These are phyloP conservation scores for Globisporangium sylvaticum DNA, from an alignment of 352 stramenopile genomes.

Conservation along the genomic window DNA sequence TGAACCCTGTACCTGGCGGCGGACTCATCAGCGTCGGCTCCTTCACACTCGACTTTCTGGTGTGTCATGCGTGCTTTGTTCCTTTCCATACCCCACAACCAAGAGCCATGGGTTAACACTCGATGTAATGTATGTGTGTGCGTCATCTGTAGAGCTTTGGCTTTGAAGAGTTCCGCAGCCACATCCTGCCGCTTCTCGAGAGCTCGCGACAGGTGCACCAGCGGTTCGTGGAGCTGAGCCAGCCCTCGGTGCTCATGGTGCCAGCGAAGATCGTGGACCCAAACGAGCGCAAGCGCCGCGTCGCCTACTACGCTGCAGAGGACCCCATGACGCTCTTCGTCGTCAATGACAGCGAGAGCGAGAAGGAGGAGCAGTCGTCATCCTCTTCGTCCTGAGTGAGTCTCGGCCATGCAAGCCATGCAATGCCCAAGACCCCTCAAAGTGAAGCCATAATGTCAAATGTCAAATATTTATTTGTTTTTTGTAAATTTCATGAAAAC, in stretches of 20 bases:
- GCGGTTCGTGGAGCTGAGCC: conserved; percentile 46
- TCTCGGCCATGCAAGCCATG: not conserved
- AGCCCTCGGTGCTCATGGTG: conserved; percentile 67
- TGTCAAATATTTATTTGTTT: not conserved
- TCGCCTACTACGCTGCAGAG: conserved; percentile 52
- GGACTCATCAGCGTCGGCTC: conserved; percentile 56
- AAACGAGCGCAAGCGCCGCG: conserved; percentile 19
- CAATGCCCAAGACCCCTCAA: no score
- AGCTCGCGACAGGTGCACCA: conserved; percentile 45
- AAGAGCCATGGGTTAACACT: conserved; percentile 1
- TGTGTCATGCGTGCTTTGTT: conserved; percentile 17
- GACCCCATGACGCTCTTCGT: conserved; percentile 78
- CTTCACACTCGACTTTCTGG: conserved; percentile 63
- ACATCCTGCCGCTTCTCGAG: conserved; percentile 58
- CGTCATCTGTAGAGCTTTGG: conserved; percentile 42
- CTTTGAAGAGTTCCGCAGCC: conserved; percentile 73
- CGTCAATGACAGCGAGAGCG: not conserved
- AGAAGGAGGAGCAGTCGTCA: not conserved
- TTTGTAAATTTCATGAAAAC: no score
- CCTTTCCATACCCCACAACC: not conserved
- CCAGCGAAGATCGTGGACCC: conserved; percentile 48
- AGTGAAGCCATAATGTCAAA: not conserved
- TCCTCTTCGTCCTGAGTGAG: not conserved
- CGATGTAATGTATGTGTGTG: not conserved
- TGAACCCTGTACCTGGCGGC: conserved; percentile 67